Conservation (phyloP, 2,329 filamentous ascomycete species). For the Ceratocystis smalleyi region DNA sequence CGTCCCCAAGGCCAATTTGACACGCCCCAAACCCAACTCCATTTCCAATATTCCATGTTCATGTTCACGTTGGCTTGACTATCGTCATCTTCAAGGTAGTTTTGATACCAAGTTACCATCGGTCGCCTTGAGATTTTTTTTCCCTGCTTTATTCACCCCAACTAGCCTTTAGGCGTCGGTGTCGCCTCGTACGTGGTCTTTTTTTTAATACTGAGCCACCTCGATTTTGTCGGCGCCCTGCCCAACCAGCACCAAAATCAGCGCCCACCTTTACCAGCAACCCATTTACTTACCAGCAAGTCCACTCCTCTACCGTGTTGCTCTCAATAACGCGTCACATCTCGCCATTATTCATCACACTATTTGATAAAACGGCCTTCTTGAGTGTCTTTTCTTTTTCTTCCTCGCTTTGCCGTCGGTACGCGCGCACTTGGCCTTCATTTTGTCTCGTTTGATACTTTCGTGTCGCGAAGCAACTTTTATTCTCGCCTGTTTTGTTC, state of each 20-base stretch:
- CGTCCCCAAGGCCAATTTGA: slow-evolving; percentile 13
- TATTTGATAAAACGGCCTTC: background rate
- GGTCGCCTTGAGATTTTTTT: background rate
- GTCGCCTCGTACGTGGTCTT: background rate
- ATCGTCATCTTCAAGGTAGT: slow-evolving; percentile 9
- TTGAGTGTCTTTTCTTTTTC: background rate
- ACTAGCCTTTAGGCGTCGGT: slow-evolving; percentile 1
- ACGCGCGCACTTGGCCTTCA: background rate
- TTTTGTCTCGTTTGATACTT: background rate
- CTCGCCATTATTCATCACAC: background rate
- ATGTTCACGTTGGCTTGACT: slow-evolving; percentile 1
- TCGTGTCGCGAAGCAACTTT: background rate
- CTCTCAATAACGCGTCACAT: slow-evolving; percentile 8
- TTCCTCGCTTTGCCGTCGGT: background rate
- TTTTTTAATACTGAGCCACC: background rate
- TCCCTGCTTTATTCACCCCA: background rate
- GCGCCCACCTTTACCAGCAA: background rate
- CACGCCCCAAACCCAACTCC: slow-evolving; percentile 15
- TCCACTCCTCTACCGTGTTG: background rate
- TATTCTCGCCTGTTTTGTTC: background rate
- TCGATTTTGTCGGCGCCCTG: background rate
- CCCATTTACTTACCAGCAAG: background rate
- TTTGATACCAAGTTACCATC: background rate
- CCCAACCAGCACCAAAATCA: background rate
- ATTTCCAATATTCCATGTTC: slow-evolving; percentile 8